These are phyloP conservation scores for Eleusine coracana DNA, from an alignment of 176 grass and related monocot species.

Conservation along the genomic window DNA sequence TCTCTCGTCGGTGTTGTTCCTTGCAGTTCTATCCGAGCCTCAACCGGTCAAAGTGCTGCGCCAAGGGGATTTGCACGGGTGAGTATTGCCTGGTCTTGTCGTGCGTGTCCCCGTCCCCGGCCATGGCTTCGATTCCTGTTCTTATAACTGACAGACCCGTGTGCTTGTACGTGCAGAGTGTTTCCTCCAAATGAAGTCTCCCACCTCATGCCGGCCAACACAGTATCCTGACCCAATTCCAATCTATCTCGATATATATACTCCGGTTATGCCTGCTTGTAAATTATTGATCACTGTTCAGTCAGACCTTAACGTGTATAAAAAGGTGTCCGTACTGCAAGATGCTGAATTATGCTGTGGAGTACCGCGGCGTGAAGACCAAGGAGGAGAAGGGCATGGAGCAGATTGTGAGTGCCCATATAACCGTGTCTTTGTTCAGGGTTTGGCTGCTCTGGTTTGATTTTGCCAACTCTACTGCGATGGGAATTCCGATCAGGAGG, in stretches of 20 bases:
- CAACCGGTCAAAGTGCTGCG: slow-evolving; percentile 92
- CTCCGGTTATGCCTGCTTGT: background rate
- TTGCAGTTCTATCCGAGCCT: slow-evolving; percentile 81
- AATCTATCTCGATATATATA: background rate
- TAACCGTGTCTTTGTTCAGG: background rate
- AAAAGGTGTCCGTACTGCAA: slow-evolving; percentile 94
- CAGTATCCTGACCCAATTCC: slow-evolving; percentile 65
- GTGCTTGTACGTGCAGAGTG: slow-evolving; percentile 61
- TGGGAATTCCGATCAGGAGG: slow-evolving; percentile 56
- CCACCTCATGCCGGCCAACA: slow-evolving; percentile 59
- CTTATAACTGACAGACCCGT: slow-evolving; percentile 14
- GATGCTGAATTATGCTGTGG: slow-evolving; percentile 74
- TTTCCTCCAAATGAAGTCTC: slow-evolving; percentile 94
- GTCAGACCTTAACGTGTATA: slow-evolving; percentile 46
- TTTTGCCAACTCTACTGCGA: slow-evolving; percentile 4
- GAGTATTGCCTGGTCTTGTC: background rate
- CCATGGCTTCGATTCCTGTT: background rate
- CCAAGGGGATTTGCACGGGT: slow-evolving; percentile 96
- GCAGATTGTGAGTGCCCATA: slow-evolving; percentile 71
- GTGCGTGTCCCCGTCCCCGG: background rate
- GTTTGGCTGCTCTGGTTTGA: background rate
- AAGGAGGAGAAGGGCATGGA: slow-evolving; percentile 91
- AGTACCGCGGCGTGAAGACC: slow-evolving; percentile 84
- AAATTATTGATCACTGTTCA: background rate
- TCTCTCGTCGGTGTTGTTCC: background rate